Evolutionary conservation across 2,329 filamentous ascomycete species (phyloP).

Genomic region (Colletotrichum limetticola): DNA sequence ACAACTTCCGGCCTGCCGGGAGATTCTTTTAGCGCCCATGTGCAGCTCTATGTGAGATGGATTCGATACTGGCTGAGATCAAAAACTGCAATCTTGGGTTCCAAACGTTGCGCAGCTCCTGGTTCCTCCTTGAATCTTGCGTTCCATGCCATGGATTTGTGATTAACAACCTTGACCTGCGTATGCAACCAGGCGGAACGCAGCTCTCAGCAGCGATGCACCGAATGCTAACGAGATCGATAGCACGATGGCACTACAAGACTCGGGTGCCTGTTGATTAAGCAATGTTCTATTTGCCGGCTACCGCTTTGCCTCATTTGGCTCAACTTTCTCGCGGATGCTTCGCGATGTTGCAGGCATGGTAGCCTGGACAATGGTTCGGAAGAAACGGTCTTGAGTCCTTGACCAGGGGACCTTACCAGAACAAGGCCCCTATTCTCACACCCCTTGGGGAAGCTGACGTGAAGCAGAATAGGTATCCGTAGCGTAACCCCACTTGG

Average conservation of each 20-base stretch:
- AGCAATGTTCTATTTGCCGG: not conserved
- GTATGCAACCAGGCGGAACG: not conserved
- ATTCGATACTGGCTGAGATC: not conserved
- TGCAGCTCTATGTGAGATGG: not conserved
- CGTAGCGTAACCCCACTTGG: constrained; percentile 35
- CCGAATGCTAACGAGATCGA: not conserved
- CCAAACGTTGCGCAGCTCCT: not conserved
- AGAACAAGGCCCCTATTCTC: constrained; percentile 11
- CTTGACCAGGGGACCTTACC: not conserved
- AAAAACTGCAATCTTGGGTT: constrained; percentile 3
- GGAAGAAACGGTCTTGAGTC: not conserved
- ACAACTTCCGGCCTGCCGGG: constrained; percentile 19
- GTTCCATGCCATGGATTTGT: not conserved
- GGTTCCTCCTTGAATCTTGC: not conserved
- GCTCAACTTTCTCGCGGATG: not conserved
- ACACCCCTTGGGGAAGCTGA: constrained; percentile 10
- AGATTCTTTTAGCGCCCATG: not conserved
- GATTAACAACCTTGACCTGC: not conserved
- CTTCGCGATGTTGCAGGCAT: not conserved
- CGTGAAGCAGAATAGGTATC: not conserved
- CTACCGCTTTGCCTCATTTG: not conserved
- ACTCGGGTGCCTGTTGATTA: not conserved
- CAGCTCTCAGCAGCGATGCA: not conserved
- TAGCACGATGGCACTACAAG: not conserved
- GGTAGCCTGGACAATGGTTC: not conserved